A percentile compares a stretch with the other conserved stretches of the same genome.
Conservation (phyloP, 140 eudicot genomes). For the Oenanthe javanica region DNA sequence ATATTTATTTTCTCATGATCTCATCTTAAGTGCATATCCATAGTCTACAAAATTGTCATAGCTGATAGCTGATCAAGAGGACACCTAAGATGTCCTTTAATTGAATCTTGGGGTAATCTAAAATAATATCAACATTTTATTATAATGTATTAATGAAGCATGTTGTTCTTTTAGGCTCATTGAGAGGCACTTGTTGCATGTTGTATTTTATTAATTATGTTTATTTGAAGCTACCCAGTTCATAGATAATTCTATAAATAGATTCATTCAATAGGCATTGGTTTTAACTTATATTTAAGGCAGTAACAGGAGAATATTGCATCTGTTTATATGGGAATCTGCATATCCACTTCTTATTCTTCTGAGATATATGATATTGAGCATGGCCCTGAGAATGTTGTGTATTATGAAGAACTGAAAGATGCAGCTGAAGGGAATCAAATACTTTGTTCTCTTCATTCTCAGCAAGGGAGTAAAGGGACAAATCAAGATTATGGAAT, state of each 20-base stretch:
- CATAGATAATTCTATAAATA: conserved; percentile 36
- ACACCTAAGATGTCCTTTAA: neutral
- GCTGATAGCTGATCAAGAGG: neutral
- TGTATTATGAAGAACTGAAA: conserved; percentile 29
- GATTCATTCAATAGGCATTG: conserved; percentile 14
- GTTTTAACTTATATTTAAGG: conserved; percentile 13
- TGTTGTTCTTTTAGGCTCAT: conserved; percentile 7
- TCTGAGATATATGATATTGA: conserved; percentile 52
- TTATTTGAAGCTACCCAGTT: neutral
- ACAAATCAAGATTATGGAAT: conserved; percentile 85
- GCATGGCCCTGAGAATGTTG: conserved; percentile 60
- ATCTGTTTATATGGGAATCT: conserved; percentile 49
- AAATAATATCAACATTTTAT: neutral
- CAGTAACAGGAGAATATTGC: conserved; percentile 2
- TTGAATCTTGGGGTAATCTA: conserved; percentile 12
- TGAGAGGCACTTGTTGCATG: neutral
- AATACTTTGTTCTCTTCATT: conserved; percentile 46
- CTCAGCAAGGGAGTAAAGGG: conserved; percentile 73
- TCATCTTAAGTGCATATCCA: neutral
- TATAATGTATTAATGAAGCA: neutral
- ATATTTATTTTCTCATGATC: no score
- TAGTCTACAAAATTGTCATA: neutral
- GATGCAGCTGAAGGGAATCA: conserved; percentile 10
- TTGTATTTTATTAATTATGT: neutral
- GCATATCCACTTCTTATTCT: conserved; percentile 73